Conservation (phyloP, 2,329 filamentous ascomycete genomes). For the Fusarium sp. region DNA sequence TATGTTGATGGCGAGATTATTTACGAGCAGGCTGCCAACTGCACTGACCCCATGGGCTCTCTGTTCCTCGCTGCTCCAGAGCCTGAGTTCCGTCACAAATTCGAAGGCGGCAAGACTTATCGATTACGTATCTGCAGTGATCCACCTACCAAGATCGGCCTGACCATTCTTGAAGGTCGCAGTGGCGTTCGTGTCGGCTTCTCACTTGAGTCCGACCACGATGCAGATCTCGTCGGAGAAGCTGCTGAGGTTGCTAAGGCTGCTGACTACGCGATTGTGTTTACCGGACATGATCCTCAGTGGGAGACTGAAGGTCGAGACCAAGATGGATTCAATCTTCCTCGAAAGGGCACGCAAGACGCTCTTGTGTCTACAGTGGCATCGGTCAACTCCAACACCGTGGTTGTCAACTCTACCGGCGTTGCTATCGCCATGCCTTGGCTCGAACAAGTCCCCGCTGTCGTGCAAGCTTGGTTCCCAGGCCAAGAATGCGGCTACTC, state of each 20-base stretch:
- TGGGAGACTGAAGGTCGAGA: constrained; percentile 67
- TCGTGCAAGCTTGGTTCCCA: constrained; percentile 74
- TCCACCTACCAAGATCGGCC: constrained; percentile 43
- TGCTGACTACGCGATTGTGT: constrained; percentile 66
- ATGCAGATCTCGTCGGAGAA: constrained; percentile 50
- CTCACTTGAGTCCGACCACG: constrained; percentile 44
- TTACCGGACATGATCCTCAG: constrained; percentile 65
- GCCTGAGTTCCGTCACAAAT: constrained; percentile 38
- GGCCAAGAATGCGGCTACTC: constrained; percentile 75
- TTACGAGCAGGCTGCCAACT: constrained; percentile 41
- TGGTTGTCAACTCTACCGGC: constrained; percentile 71
- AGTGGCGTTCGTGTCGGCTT: constrained; percentile 45
- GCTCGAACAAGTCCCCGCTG: constrained; percentile 62
- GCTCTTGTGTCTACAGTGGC: constrained; percentile 65
- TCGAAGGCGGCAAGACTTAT: constrained; percentile 39
- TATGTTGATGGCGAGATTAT: constrained; percentile 43
- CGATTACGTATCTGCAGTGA: constrained; percentile 43
- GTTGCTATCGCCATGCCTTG: constrained; percentile 68
- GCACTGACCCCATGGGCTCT: constrained; percentile 45
- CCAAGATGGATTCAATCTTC: constrained; percentile 75
- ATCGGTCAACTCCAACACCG: constrained; percentile 65
- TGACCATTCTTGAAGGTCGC: constrained; percentile 43
- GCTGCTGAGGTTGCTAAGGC: constrained; percentile 66
- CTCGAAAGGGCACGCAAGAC: constrained; percentile 61
- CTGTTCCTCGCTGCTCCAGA: constrained; percentile 42